These are phyloP conservation scores for Phyllosticta capitalensis DNA, from an alignment of 2,329 filamentous ascomycete species.

Conservation along the genomic window DNA sequence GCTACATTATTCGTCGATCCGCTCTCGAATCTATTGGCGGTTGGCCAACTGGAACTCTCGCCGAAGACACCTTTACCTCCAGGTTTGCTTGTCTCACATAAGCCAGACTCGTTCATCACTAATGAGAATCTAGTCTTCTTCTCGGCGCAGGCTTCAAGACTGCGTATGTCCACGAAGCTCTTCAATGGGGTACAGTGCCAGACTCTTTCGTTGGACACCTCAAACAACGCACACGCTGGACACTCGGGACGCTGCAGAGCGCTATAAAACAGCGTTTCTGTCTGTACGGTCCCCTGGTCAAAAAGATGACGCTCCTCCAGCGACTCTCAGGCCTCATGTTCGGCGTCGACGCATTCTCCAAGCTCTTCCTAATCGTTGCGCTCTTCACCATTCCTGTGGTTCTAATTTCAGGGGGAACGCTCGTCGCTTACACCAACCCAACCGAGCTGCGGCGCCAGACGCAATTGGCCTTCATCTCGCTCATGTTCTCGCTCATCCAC, in stretches of 20 bases:
- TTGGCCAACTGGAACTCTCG: conserved; percentile 19
- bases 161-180: conserved; percentile 45
- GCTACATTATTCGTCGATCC: conserved; percentile 25
- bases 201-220: conserved; percentile 47
- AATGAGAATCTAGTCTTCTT: neutral
- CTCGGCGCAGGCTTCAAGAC: conserved; percentile 18
- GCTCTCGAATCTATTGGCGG: conserved; percentile 23
- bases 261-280: conserved; percentile 53
- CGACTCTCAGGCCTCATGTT: conserved; percentile 48
- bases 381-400: neutral
- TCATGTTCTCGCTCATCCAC: neutral
- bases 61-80: neutral
- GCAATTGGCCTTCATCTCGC: neutral
- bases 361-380: neutral
- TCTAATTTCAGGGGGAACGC: neutral
- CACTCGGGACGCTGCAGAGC: conserved; percentile 46
- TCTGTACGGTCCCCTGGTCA: conserved; percentile 44
- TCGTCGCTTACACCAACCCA: neutral
- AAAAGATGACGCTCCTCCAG: conserved; percentile 46
- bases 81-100: neutral
- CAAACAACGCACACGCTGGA: conserved; percentile 49
- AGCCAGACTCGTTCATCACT: neutral
- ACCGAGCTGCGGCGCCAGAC: neutral
- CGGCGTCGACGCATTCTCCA: conserved; percentile 17
- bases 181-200: conserved; percentile 52